Base-by-base conservation (phyloP, 1,284 basidiomycete species). In the Ceratobasidium papillatum region DNA sequence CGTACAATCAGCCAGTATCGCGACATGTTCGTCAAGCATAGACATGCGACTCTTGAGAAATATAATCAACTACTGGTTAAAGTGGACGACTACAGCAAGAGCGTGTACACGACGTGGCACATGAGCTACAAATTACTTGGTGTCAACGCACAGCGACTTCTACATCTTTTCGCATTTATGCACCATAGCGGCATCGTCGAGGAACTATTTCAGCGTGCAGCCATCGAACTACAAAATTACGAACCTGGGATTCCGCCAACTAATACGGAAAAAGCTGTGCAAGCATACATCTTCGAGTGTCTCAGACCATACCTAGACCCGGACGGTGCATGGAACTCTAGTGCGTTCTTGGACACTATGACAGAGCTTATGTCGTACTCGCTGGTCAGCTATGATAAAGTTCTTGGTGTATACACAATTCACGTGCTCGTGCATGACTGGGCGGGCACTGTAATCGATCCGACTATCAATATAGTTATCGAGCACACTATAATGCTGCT, bases 381-480 rank as follows among this genome's bases (percentile, higher is more conserved):
- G 4, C 65, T 68, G 11, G 25, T 68, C 7, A 34, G 11, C 34
- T 68, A 12, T 25, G 65, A 68, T 43, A 34, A 25, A 56, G 52
- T 36, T 2, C 56, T 43, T 34, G 30, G 36, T 4, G 22, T 9
- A 7, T 68, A 56, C 36, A 25, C 34, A 5, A 12, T 68, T 4
- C 65, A 68, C n/a, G 34, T 51, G 19, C 49, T 68, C 19, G 52
- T 68, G 9, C 65, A 68, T 8, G 52, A 36, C 49, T 68, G 65
- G 65, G 52, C 65, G 25, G 12, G 49, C 11, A 38, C 38, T 9
- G 38, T 52, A 5, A 51, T n/a, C 2, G 11, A n/a, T 34, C 34
- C 4, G 12, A 17, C 30, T 3, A 7, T 8, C 8, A 25, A n/a
- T n/a, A 22, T 59, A n/a, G 36, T 56, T 8, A 8, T 36, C 8